Base-by-base conservation (phyloP, 805 yeast species). In the Yarrowia deformans region DNA sequence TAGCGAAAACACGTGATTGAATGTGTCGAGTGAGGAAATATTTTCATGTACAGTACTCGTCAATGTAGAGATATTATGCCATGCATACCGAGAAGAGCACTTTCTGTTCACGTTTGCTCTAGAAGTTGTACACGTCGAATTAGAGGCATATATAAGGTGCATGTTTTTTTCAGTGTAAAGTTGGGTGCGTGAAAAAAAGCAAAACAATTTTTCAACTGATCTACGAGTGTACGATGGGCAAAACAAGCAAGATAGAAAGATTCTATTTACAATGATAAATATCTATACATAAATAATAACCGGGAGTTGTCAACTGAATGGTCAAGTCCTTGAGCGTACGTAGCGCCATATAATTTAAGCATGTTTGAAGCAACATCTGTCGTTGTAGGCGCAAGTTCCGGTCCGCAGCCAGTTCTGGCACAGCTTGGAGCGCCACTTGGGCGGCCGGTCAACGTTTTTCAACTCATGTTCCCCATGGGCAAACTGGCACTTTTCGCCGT, bases 401-500 rank as follows among this genome's bases (percentile, higher is more conserved):
- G 84, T 84, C 75, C 88, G 89, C 29, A 87, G 76, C 97, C 97
- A 93, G 77, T 93, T 93, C 71, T 88, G 89, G 81, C 98, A 93
- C 16, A 93, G 90, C 80, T 93, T 93, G 14, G 97, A 90, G 76
- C 97, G 87, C 90, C 94, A 93, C 76, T 92, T 93, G 68, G 88
- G 86, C 12, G 93, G 88, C 70, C 94, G 84, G 70, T 87, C 88
- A 55, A 91, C 88, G 13, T 79, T 73, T 77, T 91, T 91, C 74
- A 93, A 81, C 78, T 93, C 97, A 68, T 84, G 80, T 48, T 85
- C 82, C 19, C 98, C 97, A 76, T 93, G 98, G 7, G 97, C 97
- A 83, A 93, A 93, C 80, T 93, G 97, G 78, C 98, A 93, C 81
- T 93, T 93, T 72, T 85, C 84, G 1, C 97, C 97, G 77, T 93